Conservation (phyloP, 805 yeast genomes). For the Candida awuae region DNA sequence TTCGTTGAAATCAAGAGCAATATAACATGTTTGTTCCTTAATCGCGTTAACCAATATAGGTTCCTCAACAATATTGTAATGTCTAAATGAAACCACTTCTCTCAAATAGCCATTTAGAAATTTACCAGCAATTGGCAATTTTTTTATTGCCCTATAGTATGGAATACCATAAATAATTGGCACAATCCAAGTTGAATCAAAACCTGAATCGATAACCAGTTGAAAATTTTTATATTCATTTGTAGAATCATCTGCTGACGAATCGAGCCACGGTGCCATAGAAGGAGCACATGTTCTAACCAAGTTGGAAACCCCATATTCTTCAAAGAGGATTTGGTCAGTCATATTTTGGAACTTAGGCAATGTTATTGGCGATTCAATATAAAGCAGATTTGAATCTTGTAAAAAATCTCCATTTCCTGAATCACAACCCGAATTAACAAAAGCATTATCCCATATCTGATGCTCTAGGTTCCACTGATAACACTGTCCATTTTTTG, state of each 20-base stretch:
- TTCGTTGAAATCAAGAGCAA: conserved; percentile 48
- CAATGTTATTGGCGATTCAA: conserved; percentile 76
- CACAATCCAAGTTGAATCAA: conserved; percentile 74
- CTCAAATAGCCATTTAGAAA: conserved; percentile 72
- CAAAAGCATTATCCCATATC: conserved; percentile 79
- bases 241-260: conserved; percentile 1
- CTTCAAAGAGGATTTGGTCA: conserved; percentile 92
- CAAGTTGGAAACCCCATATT: conserved; percentile 69
- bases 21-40: conserved; percentile 69
- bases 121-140: conserved; percentile 82
- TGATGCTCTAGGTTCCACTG: conserved; percentile 89
- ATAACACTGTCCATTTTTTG: conserved; percentile 78
- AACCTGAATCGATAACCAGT: conserved; percentile 83
- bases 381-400: conserved; percentile 55
- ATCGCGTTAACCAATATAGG: conserved; percentile 75
- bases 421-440: conserved; percentile 29
- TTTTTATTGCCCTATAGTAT: conserved; percentile 66
- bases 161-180: conserved; percentile 79
- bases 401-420: conserved; percentile 32
- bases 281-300: conserved; percentile 59
- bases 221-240: conserved; percentile 45
- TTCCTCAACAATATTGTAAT: conserved; percentile 91
- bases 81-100: conserved; percentile 81
- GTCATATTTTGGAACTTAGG: conserved; percentile 76
- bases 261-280: conserved; percentile 54